phyloP scores from a whole-genome alignment of 495 filamentous ascomycete species.

The Daldinia loculata region DNA sequence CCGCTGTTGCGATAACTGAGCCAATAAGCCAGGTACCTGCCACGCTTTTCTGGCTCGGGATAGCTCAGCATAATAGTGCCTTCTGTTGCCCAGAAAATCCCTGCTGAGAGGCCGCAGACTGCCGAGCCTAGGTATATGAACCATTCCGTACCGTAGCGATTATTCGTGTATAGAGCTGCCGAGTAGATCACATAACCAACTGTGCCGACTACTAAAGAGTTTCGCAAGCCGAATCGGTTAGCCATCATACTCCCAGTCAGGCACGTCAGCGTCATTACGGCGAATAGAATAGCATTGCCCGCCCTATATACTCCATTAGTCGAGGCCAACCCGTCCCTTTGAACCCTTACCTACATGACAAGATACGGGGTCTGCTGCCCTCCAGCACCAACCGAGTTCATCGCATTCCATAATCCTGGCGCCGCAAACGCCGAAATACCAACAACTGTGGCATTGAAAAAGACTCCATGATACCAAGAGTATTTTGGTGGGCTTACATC shows the following conservation, averaged over 20 bases:
- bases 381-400: conserved; percentile 19
- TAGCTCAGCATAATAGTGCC: conserved; percentile 18
- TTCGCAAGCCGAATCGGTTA: conserved; percentile 9
- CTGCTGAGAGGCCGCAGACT: conserved; percentile 9
- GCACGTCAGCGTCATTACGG: conserved; percentile 18
- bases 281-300: conserved; percentile 16
- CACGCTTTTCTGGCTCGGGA: conserved; percentile 23
- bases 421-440: conserved; percentile 19
- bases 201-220: conserved; percentile 13
- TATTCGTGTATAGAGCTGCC: conserved; percentile 8
- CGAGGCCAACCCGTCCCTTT: too few relatives aligned
- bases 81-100: conserved; percentile 20
- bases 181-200: conserved; percentile 15
- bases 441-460: conserved; percentile 20
- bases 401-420: conserved; percentile 23
- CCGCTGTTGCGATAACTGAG: conserved; percentile 22
- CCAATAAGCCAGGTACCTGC: conserved; percentile 20
- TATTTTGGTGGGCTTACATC: not conserved
- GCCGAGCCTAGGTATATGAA: conserved; percentile 20
- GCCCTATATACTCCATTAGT: conserved; percentile 7
- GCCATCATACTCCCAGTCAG: conserved; percentile 18
- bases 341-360: conserved; percentile 17
- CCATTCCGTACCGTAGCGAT: conserved; percentile 12
- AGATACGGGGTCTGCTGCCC: conserved; percentile 15
- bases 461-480: conserved; percentile 18